Evolutionary conservation across 345 rosid genomes (phyloP), one percentile per base, ranked within the genome.

Genomic region (Aurinia saxatilis): DNA sequence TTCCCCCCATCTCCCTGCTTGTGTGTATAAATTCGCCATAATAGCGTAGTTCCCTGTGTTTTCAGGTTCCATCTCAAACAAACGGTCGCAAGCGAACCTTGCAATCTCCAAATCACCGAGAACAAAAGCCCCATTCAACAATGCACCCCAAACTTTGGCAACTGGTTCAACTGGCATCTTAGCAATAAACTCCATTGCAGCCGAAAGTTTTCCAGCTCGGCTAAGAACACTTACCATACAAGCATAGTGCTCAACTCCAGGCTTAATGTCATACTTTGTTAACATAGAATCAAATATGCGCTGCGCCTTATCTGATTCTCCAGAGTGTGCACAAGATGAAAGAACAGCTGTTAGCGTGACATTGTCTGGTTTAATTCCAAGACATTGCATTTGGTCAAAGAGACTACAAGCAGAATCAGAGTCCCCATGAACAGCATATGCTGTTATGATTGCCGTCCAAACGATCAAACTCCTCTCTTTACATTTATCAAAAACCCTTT

Each of bases 361-460:
- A 3, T 76, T 47, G 54, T 91, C 96, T 11, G 95, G 96, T 63
- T 73, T 78, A 44, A 73, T 81, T 27, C 82, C 78, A 17, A 41
- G 67, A 55, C 60, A 10, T 42, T 76, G 65, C 96, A 91, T 91
- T 69, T 65, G 78, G 33, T 80, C 16, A 68, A 88, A 91, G 9
- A 79, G 71, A 55, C 57, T 29, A 59, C 80, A 70, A 42, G 84
- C 90, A 10, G 64, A 66, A 60, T 21, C 54, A 68, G 90, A 85
- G 64, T 84, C 86, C 29, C 98, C 95, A 61, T 84, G 89, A 31
- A 81, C 60, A 67, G 95, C 79, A 75, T 81, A 79, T 14, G 92
- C 95, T 12, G 95, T 76, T 49, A 91, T 86, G 45, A 86, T 80
- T 17, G 96, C 82, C 0, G 96, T 91, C 96, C 98, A 91, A 33